These are phyloP conservation scores for Mycena epipterygia DNA, from an alignment of 768 basidiomycete genomes.

Conservation along the genomic window DNA sequence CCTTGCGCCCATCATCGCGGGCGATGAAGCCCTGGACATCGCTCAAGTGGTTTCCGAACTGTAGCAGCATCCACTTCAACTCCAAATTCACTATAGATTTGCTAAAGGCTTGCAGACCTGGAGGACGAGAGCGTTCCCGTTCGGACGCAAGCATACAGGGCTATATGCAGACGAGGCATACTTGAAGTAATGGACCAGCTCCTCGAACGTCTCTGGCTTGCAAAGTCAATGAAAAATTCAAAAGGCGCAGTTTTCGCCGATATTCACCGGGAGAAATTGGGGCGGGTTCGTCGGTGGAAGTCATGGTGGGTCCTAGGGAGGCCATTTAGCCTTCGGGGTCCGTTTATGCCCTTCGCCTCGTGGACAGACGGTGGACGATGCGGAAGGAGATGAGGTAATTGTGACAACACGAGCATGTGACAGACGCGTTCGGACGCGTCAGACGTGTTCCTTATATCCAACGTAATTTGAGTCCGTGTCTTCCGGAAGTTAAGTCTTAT, in stretches of 20 bases:
- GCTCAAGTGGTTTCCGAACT: slow-evolving; percentile 59
- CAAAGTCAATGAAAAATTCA: neutral
- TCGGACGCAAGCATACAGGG: slow-evolving; percentile 61
- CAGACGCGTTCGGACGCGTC: too few species aligned
- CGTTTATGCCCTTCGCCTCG: neutral
- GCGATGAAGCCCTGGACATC: slow-evolving; percentile 67
- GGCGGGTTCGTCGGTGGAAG: slow-evolving; percentile 3
- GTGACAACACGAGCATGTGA: too few species aligned
- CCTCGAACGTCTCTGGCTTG: slow-evolving; percentile 49
- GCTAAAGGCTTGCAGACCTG: slow-evolving; percentile 38
- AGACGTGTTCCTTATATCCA: too few species aligned
- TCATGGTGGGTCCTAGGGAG: slow-evolving; percentile 5
- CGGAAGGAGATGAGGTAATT: too few species aligned
- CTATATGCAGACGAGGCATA: slow-evolving; percentile 67
- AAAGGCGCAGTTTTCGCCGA: neutral
- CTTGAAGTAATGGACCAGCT: slow-evolving; percentile 67
- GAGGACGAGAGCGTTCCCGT: slow-evolving; percentile 60
- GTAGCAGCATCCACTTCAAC: neutral
- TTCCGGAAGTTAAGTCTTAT: too few species aligned
- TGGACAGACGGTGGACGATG: neutral
- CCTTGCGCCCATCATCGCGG: slow-evolving; percentile 58
- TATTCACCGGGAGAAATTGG: slow-evolving; percentile 21
- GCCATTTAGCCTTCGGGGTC: neutral
- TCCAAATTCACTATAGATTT: neutral
- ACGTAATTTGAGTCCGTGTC: too few species aligned